phyloP scores from a whole-genome alignment of 1,284 basidiomycete genomes.

The Bjerkandera adusta region DNA sequence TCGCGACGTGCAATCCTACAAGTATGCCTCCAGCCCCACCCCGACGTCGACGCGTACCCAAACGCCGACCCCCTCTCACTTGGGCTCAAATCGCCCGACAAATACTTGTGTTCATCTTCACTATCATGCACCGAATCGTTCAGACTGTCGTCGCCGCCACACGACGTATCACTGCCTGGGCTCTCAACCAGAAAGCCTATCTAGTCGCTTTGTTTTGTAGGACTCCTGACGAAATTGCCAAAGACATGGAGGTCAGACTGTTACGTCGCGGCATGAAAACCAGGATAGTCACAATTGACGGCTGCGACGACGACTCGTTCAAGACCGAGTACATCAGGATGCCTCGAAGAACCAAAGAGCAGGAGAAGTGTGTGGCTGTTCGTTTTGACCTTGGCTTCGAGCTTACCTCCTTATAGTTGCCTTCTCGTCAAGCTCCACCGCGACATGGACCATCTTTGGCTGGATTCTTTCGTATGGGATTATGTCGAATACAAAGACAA shows the following conservation, averaged over 20 bases:
- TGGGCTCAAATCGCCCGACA: neutral
- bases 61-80: neutral
- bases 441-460: slow-evolving; percentile 3
- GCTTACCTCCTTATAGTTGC: neutral
- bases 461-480: slow-evolving; percentile 6
- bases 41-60: too few relatives aligned
- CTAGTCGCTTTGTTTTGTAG: neutral
- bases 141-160: neutral
- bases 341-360: neutral
- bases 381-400: neutral
- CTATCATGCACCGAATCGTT: neutral
- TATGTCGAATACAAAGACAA: slow-evolving; percentile 2
- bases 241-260: too few relatives aligned
- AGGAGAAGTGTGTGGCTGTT: neutral
- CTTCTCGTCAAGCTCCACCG: slow-evolving; percentile 11
- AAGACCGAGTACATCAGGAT: neutral
- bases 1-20: too few relatives aligned
- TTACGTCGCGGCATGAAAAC: neutral
- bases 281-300: neutral
- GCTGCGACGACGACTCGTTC: neutral
- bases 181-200: neutral
- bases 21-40: too few relatives aligned
- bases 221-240: neutral
- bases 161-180: neutral
- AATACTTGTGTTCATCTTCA: neutral